Evolutionary conservation across 2,329 filamentous ascomycete species (phyloP).

Genomic region (Triangularia verruculosa): DNA sequence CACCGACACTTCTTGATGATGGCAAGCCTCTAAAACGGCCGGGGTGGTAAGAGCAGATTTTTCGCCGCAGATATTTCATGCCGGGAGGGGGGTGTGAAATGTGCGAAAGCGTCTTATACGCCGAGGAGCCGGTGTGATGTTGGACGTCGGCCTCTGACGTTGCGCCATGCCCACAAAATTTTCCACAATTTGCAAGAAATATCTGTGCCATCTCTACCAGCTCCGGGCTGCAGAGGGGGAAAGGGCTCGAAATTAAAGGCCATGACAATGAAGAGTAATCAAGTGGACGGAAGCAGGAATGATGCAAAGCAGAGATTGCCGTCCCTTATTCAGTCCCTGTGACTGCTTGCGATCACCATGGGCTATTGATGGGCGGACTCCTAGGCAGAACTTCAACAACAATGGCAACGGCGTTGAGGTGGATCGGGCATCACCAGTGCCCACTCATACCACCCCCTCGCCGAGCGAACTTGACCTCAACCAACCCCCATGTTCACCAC

Average conservation of each 20-base stretch:
- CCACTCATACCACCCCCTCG: no score
- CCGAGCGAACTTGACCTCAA: neutral
- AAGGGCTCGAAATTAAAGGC: slow-evolving; percentile 7
- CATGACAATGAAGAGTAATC: neutral
- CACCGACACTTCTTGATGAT: slow-evolving; percentile 22
- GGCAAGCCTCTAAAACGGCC: neutral
- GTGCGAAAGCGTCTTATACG: slow-evolving; percentile 24
- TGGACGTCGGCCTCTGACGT: slow-evolving; percentile 20
- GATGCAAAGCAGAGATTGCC: neutral
- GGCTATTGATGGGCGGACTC: neutral
- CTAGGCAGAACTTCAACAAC: neutral
- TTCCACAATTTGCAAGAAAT: slow-evolving; percentile 8
- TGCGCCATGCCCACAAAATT: slow-evolving; percentile 21
- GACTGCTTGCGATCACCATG: neutral
- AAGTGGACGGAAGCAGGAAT: slow-evolving; percentile 1
- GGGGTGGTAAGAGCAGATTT: slow-evolving; percentile 13
- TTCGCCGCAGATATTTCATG: slow-evolving; percentile 18
- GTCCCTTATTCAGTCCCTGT: slow-evolving; percentile 2
- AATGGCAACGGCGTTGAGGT: neutral
- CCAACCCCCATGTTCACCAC: neutral
- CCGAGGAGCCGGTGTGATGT: slow-evolving; percentile 8
- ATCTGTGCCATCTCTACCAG: slow-evolving; percentile 15
- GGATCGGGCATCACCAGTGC: neutral
- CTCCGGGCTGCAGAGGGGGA: slow-evolving; percentile 10
- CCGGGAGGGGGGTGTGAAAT: slow-evolving; percentile 13